phyloP scores from a whole-genome alignment of 768 basidiomycete genomes.

The Dentipellis fragilis region DNA sequence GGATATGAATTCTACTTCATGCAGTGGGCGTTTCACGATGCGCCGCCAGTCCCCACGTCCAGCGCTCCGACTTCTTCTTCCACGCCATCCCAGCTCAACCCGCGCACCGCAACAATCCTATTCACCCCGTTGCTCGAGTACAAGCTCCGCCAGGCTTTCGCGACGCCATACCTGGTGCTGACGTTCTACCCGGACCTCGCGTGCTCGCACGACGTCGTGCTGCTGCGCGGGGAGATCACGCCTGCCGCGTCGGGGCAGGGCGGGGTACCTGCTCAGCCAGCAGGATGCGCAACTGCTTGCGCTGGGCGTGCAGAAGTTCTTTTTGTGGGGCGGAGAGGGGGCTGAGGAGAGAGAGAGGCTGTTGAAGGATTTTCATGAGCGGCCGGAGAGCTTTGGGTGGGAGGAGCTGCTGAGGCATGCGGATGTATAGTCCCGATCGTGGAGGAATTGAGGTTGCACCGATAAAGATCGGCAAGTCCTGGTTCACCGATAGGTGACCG shows the following conservation, averaged over 20 bases:
- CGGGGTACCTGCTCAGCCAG: constrained; percentile 55
- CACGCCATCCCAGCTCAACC: constrained; percentile 32
- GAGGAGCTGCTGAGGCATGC: constrained; percentile 56
- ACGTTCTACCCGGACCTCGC: constrained; percentile 90
- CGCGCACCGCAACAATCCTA: constrained; percentile 63
- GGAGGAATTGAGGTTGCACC: too few relatives aligned
- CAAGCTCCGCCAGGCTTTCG: constrained; percentile 72
- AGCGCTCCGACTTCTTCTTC: constrained; percentile 16
- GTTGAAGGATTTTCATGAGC: constrained; percentile 66
- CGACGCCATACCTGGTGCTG: constrained; percentile 83
- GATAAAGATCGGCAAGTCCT: too few relatives aligned
- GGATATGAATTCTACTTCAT: constrained; percentile 79
- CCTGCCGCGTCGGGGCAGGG: constrained; percentile 38
- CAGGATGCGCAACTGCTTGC: constrained; percentile 78
- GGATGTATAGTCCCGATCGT: background rate
- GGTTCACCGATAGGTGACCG: too few relatives aligned
- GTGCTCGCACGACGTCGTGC: constrained; percentile 66
- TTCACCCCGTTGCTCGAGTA: constrained; percentile 94
- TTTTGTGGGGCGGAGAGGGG: constrained; percentile 44
- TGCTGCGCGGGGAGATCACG: constrained; percentile 88
- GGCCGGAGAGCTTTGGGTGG: constrained; percentile 74
- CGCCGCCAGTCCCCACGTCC: constrained; percentile 44
- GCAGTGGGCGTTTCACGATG: constrained; percentile 82
- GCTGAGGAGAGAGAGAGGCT: constrained; percentile 36
- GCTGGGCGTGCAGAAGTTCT: constrained; percentile 78